phyloP scores from a whole-genome alignment of 2,329 filamentous ascomycete genomes.

The Madurella mycetomatis region DNA sequence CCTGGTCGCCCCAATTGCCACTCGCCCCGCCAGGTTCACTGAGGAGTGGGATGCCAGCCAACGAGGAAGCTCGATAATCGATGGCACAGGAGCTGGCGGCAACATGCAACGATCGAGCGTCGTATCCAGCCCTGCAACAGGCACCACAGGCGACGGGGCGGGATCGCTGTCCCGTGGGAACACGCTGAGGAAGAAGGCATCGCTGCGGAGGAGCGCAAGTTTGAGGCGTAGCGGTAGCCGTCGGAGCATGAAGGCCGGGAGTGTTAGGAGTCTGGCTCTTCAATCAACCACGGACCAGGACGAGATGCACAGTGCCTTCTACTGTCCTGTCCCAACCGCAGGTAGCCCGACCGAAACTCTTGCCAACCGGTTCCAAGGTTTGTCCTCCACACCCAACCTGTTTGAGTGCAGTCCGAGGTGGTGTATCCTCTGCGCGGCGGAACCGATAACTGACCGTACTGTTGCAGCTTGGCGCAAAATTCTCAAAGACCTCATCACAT shows the following conservation, averaged over 20 bases:
- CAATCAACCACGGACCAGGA: slow-evolving; percentile 65
- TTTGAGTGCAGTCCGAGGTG: no score
- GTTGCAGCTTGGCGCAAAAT: slow-evolving; percentile 86
- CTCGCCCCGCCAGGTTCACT: slow-evolving; percentile 52
- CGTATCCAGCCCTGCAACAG: slow-evolving; percentile 45
- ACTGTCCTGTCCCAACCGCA: slow-evolving; percentile 80
- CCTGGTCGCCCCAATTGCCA: slow-evolving; percentile 21
- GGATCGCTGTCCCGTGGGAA: slow-evolving; percentile 50
- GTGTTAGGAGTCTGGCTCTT: slow-evolving; percentile 73
- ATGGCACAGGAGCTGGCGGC: slow-evolving; percentile 36
- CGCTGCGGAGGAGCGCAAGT: slow-evolving; percentile 68
- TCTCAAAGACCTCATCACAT: slow-evolving; percentile 87
- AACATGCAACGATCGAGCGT: slow-evolving; percentile 14
- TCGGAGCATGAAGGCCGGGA: slow-evolving; percentile 77
- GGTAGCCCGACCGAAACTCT: slow-evolving; percentile 85
- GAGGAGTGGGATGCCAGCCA: slow-evolving; percentile 69
- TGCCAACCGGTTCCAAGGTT: slow-evolving; percentile 84
- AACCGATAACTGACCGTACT: slow-evolving; percentile 12
- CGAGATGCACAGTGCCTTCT: slow-evolving; percentile 78
- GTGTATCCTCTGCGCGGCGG: no score
- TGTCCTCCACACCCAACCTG: slow-evolving; percentile 26
- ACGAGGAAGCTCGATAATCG: slow-evolving; percentile 60
- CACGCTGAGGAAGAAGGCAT: slow-evolving; percentile 85
- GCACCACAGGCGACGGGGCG: slow-evolving; percentile 35
- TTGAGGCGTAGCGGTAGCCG: slow-evolving; percentile 76